Base-by-base conservation (phyloP, 2,329 filamentous ascomycete genomes). In the Plectosphaerella plurivora region DNA sequence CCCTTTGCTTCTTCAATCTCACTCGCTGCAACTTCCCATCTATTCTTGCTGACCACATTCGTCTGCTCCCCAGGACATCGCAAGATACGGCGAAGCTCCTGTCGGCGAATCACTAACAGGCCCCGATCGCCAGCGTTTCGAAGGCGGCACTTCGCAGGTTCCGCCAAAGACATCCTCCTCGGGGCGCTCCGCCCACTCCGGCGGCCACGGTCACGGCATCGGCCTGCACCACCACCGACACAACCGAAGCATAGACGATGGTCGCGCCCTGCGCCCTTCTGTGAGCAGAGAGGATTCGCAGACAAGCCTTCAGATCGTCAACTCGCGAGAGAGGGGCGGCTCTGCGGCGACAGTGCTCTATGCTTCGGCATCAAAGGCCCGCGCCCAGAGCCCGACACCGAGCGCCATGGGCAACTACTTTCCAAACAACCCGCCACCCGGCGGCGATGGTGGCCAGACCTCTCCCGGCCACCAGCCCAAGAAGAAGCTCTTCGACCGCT, bases 321-420 rank as follows among this genome's bases (percentile, higher is more conserved):
- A 71, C 25, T 69, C 71, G 63, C 83, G 79, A 65, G 84, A 86
- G 55, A 77, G 77, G 52, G 75, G 70, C 35, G 71, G 68, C 49
- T 75, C 75, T 28, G 63, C 64, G 28, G 63, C 67, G 42, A 73
- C 63, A 47, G 62, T 57, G 53, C 63, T 77, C 76, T 65, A 79
- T 73, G 59, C 65, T 59, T 67, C 73, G 47, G 14, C 24, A 16
- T 33, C 48, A 12, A 44, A 20, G 18, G 77, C 78, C 20, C 86
- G 91, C 58, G 85, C 89, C 12, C 82, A 88, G 55, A 96, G 92
- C 68, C 91, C 92, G 24, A 89, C 90, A 1, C 88, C 91, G 8
- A 94, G 89, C 67, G 76, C 81, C 42, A 81, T 81, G 60, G 63
- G 77, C 69, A 62, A 72, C 59, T 44, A 44, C 18, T 44, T 44